Evolutionary conservation across 2,329 filamentous ascomycete species (phyloP).

Genomic region (Metarhizium guizhouense): DNA sequence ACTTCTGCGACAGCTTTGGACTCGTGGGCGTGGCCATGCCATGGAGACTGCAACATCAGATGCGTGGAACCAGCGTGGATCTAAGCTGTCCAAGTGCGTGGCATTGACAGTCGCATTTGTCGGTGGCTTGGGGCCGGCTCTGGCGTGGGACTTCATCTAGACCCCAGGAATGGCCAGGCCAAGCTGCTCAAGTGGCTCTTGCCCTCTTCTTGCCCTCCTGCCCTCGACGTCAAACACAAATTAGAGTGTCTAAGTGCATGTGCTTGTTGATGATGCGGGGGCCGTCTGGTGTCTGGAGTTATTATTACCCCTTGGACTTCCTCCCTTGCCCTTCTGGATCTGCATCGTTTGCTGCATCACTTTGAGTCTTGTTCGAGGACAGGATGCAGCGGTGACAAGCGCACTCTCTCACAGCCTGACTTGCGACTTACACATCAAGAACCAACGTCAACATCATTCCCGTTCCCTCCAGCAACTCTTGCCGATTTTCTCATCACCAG

Average conservation of each 20-base stretch:
- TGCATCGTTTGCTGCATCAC: background rate
- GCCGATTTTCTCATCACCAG: background rate
- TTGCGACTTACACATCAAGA: background rate
- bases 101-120: background rate
- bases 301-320: slow-evolving; percentile 2
- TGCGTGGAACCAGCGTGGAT: background rate
- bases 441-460: background rate
- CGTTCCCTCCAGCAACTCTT: too few species aligned
- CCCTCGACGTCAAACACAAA: background rate
- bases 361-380: background rate
- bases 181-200: background rate
- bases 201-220: too few species aligned
- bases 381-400: slow-evolving; percentile 1
- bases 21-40: background rate
- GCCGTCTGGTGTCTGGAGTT: background rate
- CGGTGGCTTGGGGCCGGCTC: background rate
- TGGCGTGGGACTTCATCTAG: background rate
- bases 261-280: slow-evolving; percentile 1
- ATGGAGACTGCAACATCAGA: background rate
- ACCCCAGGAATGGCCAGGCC: background rate
- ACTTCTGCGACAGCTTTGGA: too few species aligned
- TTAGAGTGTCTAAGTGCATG: background rate
- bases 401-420: background rate
- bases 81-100: background rate
- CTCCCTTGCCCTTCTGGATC: background rate